Evolutionary conservation across 176 grass and related monocot genomes (phyloP), one percentile per base, ranked within the genome.

Genomic region (Miscanthus lutarioriparius): DNA sequence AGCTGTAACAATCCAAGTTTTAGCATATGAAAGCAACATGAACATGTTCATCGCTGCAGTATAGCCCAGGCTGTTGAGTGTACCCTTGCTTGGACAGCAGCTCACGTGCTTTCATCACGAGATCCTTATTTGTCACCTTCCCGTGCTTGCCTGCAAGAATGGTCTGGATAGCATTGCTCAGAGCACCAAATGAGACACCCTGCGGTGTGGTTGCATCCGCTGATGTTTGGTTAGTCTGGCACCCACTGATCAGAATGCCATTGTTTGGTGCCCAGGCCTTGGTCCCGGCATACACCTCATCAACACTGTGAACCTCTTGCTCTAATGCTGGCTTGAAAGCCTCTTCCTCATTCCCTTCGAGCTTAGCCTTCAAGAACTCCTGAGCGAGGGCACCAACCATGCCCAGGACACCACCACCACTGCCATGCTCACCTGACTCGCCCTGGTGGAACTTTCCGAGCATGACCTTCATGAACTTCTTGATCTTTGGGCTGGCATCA

Each of bases 401-500:
- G 47, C 91, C 81, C 91, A 98, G 87, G 32, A 98, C 76, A 72
- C 87, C 90, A 19, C 79, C 73, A 75, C 73, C 73, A 56, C 73
- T 48, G 4, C 88, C 87, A 10, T 91, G 25, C 75, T 91, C 88
- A 2, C 91, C 93, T 79, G 76, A 76, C 39, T 85, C 59, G 2
- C 91, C 86, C 53, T 92, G 49, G 32, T 92, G 80, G 65, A 98
- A 91, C 72, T 98, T 95, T 38, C 56, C 79, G 5, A 98, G 80
- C 79, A 98, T 75, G 44, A 98, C 81, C 64, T 96, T 98, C 96
- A 98, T 98, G 89, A 98, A 98, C 64, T 98, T 98, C 87, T 98
- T 98, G 16, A 98, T 87, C 85, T 98, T 98, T 4, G 96, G 96
- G 86, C 96, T 96, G 11, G 96, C 84, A 68, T 98, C 96, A 0